phyloP scores from a whole-genome alignment of 2,329 filamentous ascomycete species.

The Sclerotinia borealis region DNA sequence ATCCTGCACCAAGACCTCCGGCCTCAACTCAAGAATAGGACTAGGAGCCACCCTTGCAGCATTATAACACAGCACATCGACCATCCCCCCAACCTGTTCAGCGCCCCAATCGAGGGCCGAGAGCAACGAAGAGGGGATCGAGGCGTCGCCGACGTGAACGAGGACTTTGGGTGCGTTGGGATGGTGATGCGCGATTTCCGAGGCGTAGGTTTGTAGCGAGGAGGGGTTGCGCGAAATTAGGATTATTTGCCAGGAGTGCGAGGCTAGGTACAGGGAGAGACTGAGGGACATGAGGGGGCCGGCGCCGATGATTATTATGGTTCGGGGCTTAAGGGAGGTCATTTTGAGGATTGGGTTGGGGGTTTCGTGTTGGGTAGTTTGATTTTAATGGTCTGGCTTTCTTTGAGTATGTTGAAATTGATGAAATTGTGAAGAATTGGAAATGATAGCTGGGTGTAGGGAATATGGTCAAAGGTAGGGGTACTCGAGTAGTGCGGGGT shows the following conservation, averaged over 20 bases:
- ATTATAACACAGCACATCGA: constrained; percentile 6
- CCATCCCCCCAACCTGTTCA: neutral
- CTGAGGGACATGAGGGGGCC: constrained; percentile 10
- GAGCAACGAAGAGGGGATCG: neutral
- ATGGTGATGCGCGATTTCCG: neutral
- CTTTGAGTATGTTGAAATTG: neutral
- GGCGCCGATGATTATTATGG: constrained; percentile 3
- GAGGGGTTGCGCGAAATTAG: neutral
- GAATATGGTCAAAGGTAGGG: neutral
- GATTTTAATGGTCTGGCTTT: neutral
- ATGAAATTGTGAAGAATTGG: neutral
- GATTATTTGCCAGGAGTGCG: constrained; percentile 6
- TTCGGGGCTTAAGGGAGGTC: constrained; percentile 1
- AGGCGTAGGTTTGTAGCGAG: neutral
- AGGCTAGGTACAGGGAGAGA: constrained; percentile 9
- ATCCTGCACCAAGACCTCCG: neutral
- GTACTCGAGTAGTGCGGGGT: neutral
- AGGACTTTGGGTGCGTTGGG: neutral
- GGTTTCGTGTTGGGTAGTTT: neutral
- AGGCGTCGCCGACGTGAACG: neutral
- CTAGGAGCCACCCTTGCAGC: neutral
- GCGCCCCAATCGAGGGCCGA: constrained; percentile 5
- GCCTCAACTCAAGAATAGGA: neutral
- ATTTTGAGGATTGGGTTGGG: neutral
- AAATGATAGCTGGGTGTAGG: neutral